Conservation (phyloP, 2,329 filamentous ascomycete genomes). For the Penicillium sp. region DNA sequence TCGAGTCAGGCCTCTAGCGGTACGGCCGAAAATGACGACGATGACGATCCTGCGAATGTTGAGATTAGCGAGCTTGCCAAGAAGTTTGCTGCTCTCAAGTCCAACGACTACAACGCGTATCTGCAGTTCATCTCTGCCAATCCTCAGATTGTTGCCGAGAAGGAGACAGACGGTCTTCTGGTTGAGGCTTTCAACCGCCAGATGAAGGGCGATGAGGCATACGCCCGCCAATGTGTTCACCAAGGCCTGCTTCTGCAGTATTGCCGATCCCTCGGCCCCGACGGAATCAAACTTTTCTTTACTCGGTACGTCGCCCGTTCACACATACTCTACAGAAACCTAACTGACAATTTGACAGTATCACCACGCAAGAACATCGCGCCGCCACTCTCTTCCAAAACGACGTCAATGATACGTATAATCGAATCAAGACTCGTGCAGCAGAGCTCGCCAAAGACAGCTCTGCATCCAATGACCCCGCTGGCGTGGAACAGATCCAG, state of each 20-base stretch:
- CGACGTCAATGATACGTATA: conserved; percentile 88
- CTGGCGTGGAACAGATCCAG: conserved; percentile 92
- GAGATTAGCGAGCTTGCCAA: conserved; percentile 78
- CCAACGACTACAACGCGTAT: conserved; percentile 73
- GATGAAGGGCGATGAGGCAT: conserved; percentile 69
- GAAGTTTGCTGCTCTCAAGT: conserved; percentile 77
- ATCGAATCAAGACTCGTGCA: conserved; percentile 76
- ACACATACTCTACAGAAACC: neutral
- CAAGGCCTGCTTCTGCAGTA: conserved; percentile 93
- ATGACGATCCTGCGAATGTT: conserved; percentile 71
- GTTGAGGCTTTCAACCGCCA: conserved; percentile 91
- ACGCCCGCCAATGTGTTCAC: conserved; percentile 85
- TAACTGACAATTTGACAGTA: conserved; percentile 45
- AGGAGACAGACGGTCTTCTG: conserved; percentile 86
- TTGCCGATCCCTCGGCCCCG: conserved; percentile 83
- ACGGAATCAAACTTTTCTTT: conserved; percentile 92
- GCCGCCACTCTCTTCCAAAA: conserved; percentile 89
- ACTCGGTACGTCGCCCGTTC: conserved; percentile 63
- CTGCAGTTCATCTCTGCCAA: conserved; percentile 79
- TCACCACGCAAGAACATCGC: conserved; percentile 86
- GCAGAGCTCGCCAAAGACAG: conserved; percentile 70
- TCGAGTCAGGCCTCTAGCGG: conserved; percentile 49
- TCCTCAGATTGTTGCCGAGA: conserved; percentile 77
- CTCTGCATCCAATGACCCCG: conserved; percentile 55
- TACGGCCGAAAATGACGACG: conserved; percentile 58